Conservation (phyloP, 169 alveolate species). For the Cryptosporidium parvum region DNA sequence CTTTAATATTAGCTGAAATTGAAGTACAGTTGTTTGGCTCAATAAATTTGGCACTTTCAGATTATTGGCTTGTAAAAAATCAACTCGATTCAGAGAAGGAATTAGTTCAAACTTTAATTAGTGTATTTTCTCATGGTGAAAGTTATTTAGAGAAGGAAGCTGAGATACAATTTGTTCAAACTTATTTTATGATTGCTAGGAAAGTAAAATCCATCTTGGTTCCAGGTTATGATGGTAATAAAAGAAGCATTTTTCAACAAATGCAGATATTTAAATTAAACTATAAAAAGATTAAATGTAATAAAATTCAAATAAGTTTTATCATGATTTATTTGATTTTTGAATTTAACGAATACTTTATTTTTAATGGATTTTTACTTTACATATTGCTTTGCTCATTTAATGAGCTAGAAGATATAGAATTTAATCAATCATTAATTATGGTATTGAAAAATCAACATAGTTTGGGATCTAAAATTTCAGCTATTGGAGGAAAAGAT, state of each 20-base stretch:
- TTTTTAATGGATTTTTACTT: not conserved
- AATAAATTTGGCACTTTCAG: not conserved
- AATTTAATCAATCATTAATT: not conserved
- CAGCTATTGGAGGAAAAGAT: not conserved
- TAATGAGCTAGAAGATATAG: conserved; percentile 2
- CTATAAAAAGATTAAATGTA: not conserved
- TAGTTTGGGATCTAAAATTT: not conserved
- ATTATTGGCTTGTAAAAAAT: not conserved
- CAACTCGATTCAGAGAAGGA: not conserved
- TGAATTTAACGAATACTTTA: not conserved
- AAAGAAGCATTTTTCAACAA: not conserved
- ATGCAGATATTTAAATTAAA: not conserved
- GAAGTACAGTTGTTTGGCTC: not conserved
- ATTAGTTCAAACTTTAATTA: not conserved
- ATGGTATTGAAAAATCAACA: conserved; percentile 9
- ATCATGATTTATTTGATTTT: not conserved
- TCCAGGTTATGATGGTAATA: not conserved
- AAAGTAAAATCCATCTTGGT: not conserved
- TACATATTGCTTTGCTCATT: conserved; percentile 2
- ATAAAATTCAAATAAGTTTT: not conserved
- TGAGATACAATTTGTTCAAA: not conserved
- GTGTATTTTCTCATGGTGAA: not conserved
- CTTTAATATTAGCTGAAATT: not conserved
- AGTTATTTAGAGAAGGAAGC: not conserved
- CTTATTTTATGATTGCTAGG: not conserved